Percentiles rank a stretch among this genome's conserved stretches.
Conservation (phyloP, 129 eudicot genomes). For the Saussurea involucrata region DNA sequence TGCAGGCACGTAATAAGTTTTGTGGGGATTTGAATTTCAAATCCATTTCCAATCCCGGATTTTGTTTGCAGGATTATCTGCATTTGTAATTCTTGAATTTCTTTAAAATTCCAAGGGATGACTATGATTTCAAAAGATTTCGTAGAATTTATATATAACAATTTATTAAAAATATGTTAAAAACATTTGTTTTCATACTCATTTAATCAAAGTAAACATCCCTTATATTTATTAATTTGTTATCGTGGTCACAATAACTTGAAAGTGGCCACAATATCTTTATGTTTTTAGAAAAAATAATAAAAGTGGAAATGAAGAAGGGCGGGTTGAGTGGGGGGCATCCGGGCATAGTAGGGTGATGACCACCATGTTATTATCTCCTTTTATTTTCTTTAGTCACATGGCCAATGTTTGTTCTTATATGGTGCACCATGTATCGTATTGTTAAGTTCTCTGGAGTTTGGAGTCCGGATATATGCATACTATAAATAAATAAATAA, state of each 20-base stretch:
- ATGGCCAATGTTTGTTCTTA: constrained; percentile 26
- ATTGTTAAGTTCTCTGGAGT: background rate
- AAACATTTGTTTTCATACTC: too few species aligned
- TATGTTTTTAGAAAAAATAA: background rate
- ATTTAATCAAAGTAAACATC: too few species aligned
- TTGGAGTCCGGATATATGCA: constrained; percentile 11
- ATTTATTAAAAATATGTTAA: too few species aligned
- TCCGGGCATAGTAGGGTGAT: constrained; percentile 19
- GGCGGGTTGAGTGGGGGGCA: constrained; percentile 7
- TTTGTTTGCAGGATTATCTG: too few species aligned
- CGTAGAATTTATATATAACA: too few species aligned
- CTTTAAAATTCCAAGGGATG: too few species aligned
- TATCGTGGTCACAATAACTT: background rate
- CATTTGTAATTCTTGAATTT: too few species aligned
- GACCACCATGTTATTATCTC: constrained; percentile 22
- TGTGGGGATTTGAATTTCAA: too few species aligned
- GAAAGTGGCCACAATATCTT: background rate
- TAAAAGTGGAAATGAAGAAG: background rate
- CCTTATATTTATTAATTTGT: too few species aligned
- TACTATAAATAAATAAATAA: background rate
- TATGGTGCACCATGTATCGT: constrained; percentile 25
- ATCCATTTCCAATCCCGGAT: too few species aligned
- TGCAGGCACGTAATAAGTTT: too few species aligned
- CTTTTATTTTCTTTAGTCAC: constrained; percentile 17
- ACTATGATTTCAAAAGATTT: too few species aligned